Base-by-base conservation (phyloP, 257 asterid genomes). In the Solanum neorickii region DNA sequence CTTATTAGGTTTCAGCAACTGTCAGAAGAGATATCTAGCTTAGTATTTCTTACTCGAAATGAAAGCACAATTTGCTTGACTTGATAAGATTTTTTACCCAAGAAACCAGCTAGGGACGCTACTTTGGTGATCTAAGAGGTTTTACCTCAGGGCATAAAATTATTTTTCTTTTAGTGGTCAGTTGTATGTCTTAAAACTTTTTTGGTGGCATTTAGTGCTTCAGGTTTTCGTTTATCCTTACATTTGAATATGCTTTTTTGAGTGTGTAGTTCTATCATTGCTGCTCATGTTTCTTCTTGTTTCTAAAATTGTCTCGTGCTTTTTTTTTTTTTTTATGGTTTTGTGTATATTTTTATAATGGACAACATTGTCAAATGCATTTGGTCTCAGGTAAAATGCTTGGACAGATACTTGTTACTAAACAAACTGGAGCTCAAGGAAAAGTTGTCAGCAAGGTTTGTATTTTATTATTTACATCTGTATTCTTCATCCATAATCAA, bases 391-490 rank as follows among this genome's bases (percentile, higher is more conserved):
- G 96, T 87, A 93, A 96, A 91, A 97, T 96, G 99, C 97, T 97
- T 39, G 99, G 98, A 49, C 96, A 95, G 88, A 87, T 94, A 89
- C 99, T 97, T 91, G 99, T 97, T 87, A 97, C 99, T 18, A 96
- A 97, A 87, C 99, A 97, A 93, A 93, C 96, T 86, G 99, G 99
- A 80, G 91, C 98, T 84, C 96, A 96, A 89, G 99, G 99, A 88
- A 96, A 94, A 92, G 83, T 96, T 91, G 99, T 97, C 93, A 95
- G 99, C 98, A 97, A 96, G 99, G 99, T 97, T 83, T 93, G 62
- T 86, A 68, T 18, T 18, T 41, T 69, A 6, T 25, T 37, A 74
- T 35, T 66, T 33, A 13, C 12, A 27, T 78, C 23, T 80, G n/a
- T 29, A 8, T 52, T 82, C 25, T 44, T 77, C 83, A 35, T 23